These are phyloP conservation scores for Cornus florida DNA, from an alignment of 148 eudicot genomes.

Conservation along the genomic window DNA sequence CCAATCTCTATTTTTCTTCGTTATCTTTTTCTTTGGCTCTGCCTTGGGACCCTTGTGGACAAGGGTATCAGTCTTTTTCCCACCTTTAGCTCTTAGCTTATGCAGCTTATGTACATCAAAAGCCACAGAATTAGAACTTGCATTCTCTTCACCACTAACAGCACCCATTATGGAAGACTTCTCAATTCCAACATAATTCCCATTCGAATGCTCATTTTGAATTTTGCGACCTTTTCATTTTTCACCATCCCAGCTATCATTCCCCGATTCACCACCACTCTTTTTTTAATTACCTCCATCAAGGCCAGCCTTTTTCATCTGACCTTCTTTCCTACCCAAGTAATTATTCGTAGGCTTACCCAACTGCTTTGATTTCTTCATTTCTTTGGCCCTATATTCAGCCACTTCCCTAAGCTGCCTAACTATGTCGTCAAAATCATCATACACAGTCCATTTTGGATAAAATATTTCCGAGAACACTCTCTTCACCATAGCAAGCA, in stretches of 20 bases:
- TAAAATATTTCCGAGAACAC: conserved; percentile 83
- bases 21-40: conserved; percentile 72
- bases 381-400: conserved; percentile 85
- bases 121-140: conserved; percentile 56
- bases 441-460: conserved; percentile 62
- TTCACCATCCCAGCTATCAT: conserved; percentile 55
- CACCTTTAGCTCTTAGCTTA: conserved; percentile 72
- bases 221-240: conserved; percentile 27
- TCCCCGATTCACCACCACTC: conserved; percentile 53
- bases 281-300: conserved; percentile 69
- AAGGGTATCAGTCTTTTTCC: conserved; percentile 67
- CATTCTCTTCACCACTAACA: conserved; percentile 66
- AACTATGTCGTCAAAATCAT: conserved; percentile 74
- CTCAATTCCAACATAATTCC: conserved; percentile 2
- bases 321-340: conserved; percentile 62
- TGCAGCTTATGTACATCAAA: conserved; percentile 92
- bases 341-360: conserved; percentile 34
- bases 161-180: conserved; percentile 24
- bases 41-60: conserved; percentile 58
- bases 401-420: conserved; percentile 91
- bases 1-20: conserved; percentile 94
- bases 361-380: conserved; percentile 76
- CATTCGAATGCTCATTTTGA: conserved; percentile 31
- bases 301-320: conserved; percentile 46
- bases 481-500: conserved; percentile 84